Conservation (phyloP, 1,284 basidiomycete species). For the Amylostereum chailletii region DNA sequence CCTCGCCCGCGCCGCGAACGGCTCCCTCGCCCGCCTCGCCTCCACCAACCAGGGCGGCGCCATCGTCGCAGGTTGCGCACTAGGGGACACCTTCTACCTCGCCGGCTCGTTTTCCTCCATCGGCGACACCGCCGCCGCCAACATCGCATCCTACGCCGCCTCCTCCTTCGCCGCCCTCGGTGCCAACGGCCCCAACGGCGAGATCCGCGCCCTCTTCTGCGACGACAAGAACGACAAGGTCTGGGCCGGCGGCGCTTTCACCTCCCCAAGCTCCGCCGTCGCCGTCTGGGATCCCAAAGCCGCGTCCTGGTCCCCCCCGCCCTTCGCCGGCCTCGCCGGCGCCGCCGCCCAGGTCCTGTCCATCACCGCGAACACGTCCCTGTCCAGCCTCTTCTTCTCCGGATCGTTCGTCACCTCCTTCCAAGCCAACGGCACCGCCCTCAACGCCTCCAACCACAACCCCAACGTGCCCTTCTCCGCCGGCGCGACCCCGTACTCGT, state of each 20-base stretch:
- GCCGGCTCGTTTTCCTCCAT: slow-evolving; percentile 73
- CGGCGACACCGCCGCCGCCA: slow-evolving; percentile 43
- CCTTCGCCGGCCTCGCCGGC: slow-evolving; percentile 80
- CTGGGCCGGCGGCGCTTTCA: slow-evolving; percentile 84
- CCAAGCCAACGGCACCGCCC: slow-evolving; percentile 42
- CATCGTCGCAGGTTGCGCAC: slow-evolving; percentile 56
- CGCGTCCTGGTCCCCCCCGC: slow-evolving; percentile 64
- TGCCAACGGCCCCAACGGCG: slow-evolving; percentile 58
- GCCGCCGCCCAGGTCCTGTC: slow-evolving; percentile 60
- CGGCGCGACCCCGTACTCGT: slow-evolving; percentile 80
- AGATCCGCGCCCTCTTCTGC: slow-evolving; percentile 75
- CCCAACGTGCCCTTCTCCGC: slow-evolving; percentile 69
- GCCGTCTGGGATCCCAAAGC: slow-evolving; percentile 71
- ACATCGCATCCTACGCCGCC: slow-evolving; percentile 69
- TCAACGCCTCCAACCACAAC: slow-evolving; percentile 56
- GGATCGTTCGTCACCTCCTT: slow-evolving; percentile 81
- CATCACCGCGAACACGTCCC: slow-evolving; percentile 70
- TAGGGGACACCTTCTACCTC: slow-evolving; percentile 61
- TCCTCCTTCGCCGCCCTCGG: slow-evolving; percentile 58
- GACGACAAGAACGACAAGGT: slow-evolving; percentile 64
- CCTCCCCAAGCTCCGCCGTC: slow-evolving; percentile 62
- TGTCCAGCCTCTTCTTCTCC: slow-evolving; percentile 74
- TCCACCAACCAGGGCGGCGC: slow-evolving; percentile 65
- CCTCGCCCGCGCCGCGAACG: slow-evolving; percentile 55
- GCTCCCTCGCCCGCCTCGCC: slow-evolving; percentile 54